Percentiles rank a stretch among this genome's conserved stretches.
These are phyloP conservation scores for Sequoiadendron giganteum DNA, from an alignment of 75 land plant species.

Conservation along the genomic window DNA sequence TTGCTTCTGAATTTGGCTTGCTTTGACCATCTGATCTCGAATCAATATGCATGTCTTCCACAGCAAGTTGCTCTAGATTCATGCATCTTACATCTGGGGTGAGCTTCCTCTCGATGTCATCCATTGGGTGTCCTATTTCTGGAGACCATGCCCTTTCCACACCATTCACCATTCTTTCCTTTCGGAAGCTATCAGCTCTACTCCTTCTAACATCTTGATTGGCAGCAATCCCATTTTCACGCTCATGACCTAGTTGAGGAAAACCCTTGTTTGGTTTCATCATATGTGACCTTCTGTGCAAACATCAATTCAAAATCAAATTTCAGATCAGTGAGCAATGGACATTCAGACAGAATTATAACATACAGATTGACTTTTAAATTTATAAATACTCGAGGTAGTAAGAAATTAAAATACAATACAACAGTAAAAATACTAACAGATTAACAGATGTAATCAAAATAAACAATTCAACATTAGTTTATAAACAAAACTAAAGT, in stretches of 20 bases:
- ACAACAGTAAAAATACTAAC: background rate
- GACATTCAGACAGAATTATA: background rate
- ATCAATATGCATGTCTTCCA: background rate
- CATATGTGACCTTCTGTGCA: slow-evolving; percentile 18
- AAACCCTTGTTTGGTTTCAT: slow-evolving; percentile 19
- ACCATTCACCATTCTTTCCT: slow-evolving; percentile 27
- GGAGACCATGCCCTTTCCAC: slow-evolving; percentile 21
- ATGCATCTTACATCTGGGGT: slow-evolving; percentile 12
- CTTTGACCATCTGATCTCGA: slow-evolving; percentile 13
- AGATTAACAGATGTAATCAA: background rate
- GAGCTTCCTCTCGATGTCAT: slow-evolving; percentile 21
- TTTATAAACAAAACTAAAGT: background rate
- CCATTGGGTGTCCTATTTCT: slow-evolving; percentile 5
- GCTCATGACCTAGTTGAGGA: slow-evolving; percentile 19
- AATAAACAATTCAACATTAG: background rate
- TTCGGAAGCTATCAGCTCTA: slow-evolving; percentile 10
- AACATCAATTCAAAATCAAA: slow-evolving; percentile 1
- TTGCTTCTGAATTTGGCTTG: slow-evolving; percentile 12
- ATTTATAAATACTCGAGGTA: background rate
- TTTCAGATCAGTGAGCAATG: background rate
- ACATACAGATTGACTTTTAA: background rate
- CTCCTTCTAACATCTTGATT: slow-evolving; percentile 14
- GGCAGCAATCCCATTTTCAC: slow-evolving; percentile 10
- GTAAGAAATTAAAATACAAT: background rate
- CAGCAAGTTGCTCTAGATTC: slow-evolving; percentile 7